Base-by-base conservation (phyloP, 177 flowering plant genomes). In the Telopea speciosissima region DNA sequence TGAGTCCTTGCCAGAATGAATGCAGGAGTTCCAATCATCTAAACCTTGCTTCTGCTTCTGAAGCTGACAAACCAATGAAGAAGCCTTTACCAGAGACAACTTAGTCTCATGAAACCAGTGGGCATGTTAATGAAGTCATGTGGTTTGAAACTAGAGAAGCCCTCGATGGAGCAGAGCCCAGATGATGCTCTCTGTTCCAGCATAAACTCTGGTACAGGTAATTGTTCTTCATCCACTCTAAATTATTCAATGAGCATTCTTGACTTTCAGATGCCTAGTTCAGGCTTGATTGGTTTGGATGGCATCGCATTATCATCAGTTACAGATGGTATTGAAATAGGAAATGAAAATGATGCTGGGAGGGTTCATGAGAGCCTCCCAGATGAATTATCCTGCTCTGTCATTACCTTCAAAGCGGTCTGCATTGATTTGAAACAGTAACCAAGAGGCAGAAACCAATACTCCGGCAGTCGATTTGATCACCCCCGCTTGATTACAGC, bases 211-310 rank as follows among this genome's bases (percentile, higher is more conserved):
- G 66, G 69, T 11, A 83, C 78, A 64, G 88, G 90, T 23, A 94
- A 96, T 5, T 94, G 96, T 78, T 90, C 96, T 28, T 28, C 31
- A 31, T 94, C 98, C 2, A 78, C 87, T 68, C 74, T 89, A n/a
- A 94, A 86, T 77, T 86, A 75, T 63, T 78, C 90, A 14, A 87
- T 83, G 78, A 76, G 31, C 2, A 2, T 88, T 62, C 82, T 87
- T 0, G 59, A 59, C 26, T 63, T 70, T 58, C 56, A 74, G 33
- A 81, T 75, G 70, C 70, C 77, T 69, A 68, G 70, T 69, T 76
- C 79, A 23, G 86, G 77, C 19, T 88, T 78, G 33, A 85, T 80
- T 31, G 93, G 88, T 67, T 75, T 84, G 9, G 85, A 80, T 44
- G n/a, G n/a, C n/a, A n/a, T n/a, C n/a, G n/a, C n/a, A n/a, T n/a